phyloP scores from a whole-genome alignment of 192 early-diverging fungal genomes.

The Dispira simplex region DNA sequence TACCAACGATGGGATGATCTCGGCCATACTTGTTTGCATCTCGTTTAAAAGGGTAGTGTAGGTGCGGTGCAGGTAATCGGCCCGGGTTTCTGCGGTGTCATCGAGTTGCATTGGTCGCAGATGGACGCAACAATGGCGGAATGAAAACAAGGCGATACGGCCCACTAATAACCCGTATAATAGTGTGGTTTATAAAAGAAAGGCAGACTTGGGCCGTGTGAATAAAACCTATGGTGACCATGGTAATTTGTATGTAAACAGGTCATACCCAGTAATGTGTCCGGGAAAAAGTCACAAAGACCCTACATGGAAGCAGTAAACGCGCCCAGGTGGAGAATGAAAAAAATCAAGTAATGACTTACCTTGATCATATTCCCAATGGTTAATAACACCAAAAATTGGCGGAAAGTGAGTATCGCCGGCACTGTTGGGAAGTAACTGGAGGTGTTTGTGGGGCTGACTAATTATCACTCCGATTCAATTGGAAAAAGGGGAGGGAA shows the following conservation, averaged over 20 bases:
- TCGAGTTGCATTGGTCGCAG: neutral
- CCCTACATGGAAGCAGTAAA: too few species aligned
- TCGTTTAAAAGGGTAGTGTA: neutral
- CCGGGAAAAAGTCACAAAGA: too few species aligned
- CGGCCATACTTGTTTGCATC: too few species aligned
- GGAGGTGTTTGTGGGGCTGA: conserved; percentile 8
- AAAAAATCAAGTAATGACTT: neutral
- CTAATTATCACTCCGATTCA: neutral
- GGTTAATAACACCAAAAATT: neutral
- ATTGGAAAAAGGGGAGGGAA: neutral
- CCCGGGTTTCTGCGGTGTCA: neutral
- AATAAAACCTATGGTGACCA: too few species aligned
- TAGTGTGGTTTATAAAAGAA: too few species aligned
- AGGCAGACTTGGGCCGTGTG: too few species aligned
- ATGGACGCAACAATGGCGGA: neutral
- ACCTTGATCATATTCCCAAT: conserved; percentile 2
- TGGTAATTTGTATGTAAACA: too few species aligned
- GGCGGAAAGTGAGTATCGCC: conserved; percentile 2
- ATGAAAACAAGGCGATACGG: conserved; percentile 2
- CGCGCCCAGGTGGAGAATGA: too few species aligned
- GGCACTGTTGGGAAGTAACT: neutral
- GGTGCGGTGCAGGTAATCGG: neutral
- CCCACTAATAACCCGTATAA: neutral
- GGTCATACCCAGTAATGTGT: too few species aligned
- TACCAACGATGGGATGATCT: too few species aligned